Percentiles rank a stretch among this genome's conserved stretches.
Evolutionary conservation across 1,139 yeast species (phyloP).

Genomic region (Diutina catenulata): DNA sequence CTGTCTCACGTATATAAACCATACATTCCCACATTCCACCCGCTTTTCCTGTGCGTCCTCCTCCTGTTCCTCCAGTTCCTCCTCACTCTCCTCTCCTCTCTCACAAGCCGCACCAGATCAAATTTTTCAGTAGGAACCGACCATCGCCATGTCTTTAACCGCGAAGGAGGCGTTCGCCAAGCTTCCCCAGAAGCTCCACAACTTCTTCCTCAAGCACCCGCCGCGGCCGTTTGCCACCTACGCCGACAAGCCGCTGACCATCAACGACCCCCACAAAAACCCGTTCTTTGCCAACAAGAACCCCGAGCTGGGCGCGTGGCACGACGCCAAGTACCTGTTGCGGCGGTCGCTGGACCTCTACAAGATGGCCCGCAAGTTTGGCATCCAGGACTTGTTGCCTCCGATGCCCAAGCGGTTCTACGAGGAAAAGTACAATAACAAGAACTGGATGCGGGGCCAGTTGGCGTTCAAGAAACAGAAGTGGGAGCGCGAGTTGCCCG

Average conservation of each 20-base stretch:
- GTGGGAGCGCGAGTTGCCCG: constrained; percentile 62
- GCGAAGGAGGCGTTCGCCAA: constrained; percentile 35
- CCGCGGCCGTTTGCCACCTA: constrained; percentile 72
- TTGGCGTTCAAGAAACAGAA: constrained; percentile 69
- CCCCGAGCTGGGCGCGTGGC: constrained; percentile 68
- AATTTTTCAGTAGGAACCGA: no score
- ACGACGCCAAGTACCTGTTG: constrained; percentile 67
- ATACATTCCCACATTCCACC: no score
- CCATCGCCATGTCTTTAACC: constrained; percentile 17
- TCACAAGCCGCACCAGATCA: no score
- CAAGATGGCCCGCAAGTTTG: constrained; percentile 75
- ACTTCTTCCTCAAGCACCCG: constrained; percentile 73
- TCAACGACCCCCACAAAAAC: constrained; percentile 60
- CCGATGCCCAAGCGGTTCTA: constrained; percentile 64
- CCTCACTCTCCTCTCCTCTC: no score
- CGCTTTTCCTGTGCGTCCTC: no score
- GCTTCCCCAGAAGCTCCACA: constrained; percentile 63
- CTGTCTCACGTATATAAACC: no score
- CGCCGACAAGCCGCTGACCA: constrained; percentile 50
- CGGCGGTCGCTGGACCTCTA: constrained; percentile 79
- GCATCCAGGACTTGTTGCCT: constrained; percentile 72
- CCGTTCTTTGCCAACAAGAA: constrained; percentile 85
- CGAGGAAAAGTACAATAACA: constrained; percentile 62
- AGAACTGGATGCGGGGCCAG: constrained; percentile 70
- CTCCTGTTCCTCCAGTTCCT: no score